Evolutionary conservation across 352 stramenopile genomes (phyloP).

Genomic region (Peronospora farinosa): DNA sequence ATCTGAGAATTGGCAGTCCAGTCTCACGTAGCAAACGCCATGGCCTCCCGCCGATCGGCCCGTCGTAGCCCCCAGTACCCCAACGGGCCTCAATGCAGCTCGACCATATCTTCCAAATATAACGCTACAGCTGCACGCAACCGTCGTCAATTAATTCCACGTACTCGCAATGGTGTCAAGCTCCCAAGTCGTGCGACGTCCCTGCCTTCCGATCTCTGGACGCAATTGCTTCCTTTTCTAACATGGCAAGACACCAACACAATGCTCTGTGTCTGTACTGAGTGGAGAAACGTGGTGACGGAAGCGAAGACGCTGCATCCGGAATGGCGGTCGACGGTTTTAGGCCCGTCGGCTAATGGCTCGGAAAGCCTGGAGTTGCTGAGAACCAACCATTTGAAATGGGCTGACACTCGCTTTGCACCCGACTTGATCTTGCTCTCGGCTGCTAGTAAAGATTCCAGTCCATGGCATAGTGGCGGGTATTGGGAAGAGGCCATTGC

Average conservation of each 20-base stretch:
- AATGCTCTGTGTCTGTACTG: conserved; percentile 29
- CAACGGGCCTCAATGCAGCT: conserved; percentile 2
- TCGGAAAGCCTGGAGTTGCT: conserved; percentile 35
- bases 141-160: conserved; percentile 2
- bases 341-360: conserved; percentile 19
- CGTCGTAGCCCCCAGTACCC: conserved; percentile 2
- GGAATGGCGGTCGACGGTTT: conserved; percentile 39
- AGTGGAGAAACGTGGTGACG: conserved; percentile 21
- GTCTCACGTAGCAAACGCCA: conserved; percentile 8
- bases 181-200: conserved; percentile 12
- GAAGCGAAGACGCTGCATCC: conserved; percentile 16
- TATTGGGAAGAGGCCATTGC: conserved; percentile 37
- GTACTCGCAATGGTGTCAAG: conserved; percentile 11
- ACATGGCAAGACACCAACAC: conserved; percentile 40
- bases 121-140: conserved; percentile 2
- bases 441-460: conserved; percentile 22
- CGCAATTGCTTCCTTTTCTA: conserved; percentile 37
- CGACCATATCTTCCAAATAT: background rate
- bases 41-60: conserved; percentile 9
- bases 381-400: conserved; percentile 25
- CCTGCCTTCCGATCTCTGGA: conserved; percentile 42
- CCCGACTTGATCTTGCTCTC: conserved; percentile 38
- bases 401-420: conserved; percentile 32
- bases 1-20: background rate
- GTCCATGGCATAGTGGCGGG: conserved; percentile 27